Evolutionary conservation across 2,329 filamentous ascomycete species (phyloP).

Genomic region (Zymoseptoria ardabiliae): DNA sequence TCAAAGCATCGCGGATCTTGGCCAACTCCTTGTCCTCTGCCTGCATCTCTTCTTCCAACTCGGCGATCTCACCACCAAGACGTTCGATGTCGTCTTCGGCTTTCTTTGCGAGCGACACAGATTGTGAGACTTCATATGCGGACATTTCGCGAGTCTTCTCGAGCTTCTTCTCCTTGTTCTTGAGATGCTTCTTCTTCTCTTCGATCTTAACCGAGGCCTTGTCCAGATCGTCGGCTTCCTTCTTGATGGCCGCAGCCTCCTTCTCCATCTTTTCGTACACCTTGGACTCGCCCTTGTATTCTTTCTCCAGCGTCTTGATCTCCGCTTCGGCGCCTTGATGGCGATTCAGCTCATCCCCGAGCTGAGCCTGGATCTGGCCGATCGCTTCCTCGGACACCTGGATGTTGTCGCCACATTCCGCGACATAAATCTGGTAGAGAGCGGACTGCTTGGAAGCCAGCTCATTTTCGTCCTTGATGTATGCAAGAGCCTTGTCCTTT

Average conservation of each 20-base stretch:
- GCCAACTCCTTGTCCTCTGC: constrained; percentile 74
- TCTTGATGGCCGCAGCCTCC: constrained; percentile 67
- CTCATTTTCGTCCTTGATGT: constrained; percentile 88
- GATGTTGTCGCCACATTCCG: constrained; percentile 83
- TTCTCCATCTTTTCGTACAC: constrained; percentile 79
- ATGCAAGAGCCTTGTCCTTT: constrained; percentile 88
- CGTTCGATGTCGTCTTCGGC: constrained; percentile 71
- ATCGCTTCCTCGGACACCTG: constrained; percentile 84
- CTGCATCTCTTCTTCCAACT: constrained; percentile 69
- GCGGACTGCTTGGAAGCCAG: constrained; percentile 81
- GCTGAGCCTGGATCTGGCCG: constrained; percentile 76
- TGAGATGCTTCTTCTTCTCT: constrained; percentile 91
- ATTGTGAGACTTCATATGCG: constrained; percentile 65
- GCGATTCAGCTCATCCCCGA: constrained; percentile 83
- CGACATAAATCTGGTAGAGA: constrained; percentile 84
- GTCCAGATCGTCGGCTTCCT: constrained; percentile 87
- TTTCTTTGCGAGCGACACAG: constrained; percentile 69
- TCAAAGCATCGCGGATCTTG: constrained; percentile 76
- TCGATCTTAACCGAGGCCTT: constrained; percentile 97
- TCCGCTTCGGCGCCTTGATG: constrained; percentile 82
- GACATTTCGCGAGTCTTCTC: constrained; percentile 79
- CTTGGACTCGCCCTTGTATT: constrained; percentile 73
- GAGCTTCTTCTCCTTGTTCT: constrained; percentile 86
- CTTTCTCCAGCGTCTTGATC: constrained; percentile 82
- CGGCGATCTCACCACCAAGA: constrained; percentile 63